These are phyloP conservation scores for Barnettozyma wickerhamii DNA, from an alignment of 805 yeast species.

Conservation along the genomic window DNA sequence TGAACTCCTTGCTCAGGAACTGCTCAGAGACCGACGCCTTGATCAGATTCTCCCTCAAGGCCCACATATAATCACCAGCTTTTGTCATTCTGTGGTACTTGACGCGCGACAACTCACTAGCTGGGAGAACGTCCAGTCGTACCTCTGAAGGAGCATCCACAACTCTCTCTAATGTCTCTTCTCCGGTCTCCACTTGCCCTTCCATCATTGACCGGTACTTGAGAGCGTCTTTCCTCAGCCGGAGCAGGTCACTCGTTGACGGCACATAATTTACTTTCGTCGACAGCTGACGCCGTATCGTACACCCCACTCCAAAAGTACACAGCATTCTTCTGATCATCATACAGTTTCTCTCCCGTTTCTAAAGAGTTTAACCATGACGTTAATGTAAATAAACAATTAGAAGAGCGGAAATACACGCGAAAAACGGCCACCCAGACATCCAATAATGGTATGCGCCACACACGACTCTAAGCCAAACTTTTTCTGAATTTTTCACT, in stretches of 20 bases:
- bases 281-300: neutral
- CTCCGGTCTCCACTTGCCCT: no score
- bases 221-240: neutral
- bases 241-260: neutral
- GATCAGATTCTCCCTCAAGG: constrained; percentile 1
- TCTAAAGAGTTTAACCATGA: no score
- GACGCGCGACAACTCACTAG: neutral
- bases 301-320: no score
- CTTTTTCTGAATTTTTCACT: constrained; percentile 5
- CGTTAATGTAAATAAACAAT: neutral
- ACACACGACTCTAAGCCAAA: constrained; percentile 3
- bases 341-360: no score
- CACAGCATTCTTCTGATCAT: no score
- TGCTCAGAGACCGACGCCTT: neutral
- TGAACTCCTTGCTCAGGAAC: neutral
- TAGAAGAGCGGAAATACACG: neutral
- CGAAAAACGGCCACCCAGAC: constrained; percentile 3
- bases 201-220: no score
- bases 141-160: no score
- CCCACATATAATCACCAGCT: constrained; percentile 11
- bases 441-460: constrained; percentile 3
- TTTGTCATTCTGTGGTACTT: constrained; percentile 2
- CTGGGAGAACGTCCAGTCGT: neutral
- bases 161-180: no score
- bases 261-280: neutral